Evolutionary conservation across 78 protist genomes (phyloP), one percentile per base, ranked within the genome.

Genomic region (Capsaspora owczarzaki): DNA sequence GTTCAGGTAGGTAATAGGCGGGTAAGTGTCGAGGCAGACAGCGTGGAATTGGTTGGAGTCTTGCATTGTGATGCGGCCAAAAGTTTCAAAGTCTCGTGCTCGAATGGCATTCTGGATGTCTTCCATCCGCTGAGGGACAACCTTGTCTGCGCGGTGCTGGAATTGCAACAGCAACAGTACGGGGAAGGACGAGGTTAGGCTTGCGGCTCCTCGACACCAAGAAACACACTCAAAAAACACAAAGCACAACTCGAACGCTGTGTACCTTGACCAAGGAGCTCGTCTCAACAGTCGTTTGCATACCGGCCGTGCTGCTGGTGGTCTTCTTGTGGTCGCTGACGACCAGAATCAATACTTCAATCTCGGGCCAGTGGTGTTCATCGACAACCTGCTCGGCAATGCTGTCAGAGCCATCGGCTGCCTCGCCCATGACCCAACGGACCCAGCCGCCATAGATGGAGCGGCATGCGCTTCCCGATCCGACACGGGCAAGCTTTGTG

Each of bases 391-490:
- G 88, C 23, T 4, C 72, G 60, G 92, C 87, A 19, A 61, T 3
- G 22, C 80, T 80, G 76, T 90, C 92, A 35, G 44, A 0, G n/a
- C 96, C 98, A 47, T 89, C 95, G 0, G 12, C 78, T 40, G 31
- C 42, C 49, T 6, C 0, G 29, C 98, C 99, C 92, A 35, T 74
- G 25, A 81, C 82, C 99, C 99, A 98, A 56, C 61, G 37, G 40
- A 97, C 99, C 44, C 91, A 94, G 37, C 99, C 99, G 53, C 99
- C 99, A 74, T 66, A 87, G 70, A 96, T 25, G 27, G 85, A 49
- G 31, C 99, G 89, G 86, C 98, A 96, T 0, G 99, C 98, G 37
- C 92, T 82, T 35, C 99, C 99, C 3, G 96, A 91, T 6, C 99
- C 99, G 1, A 85, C 14, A 31, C 96, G 20, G 66, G 33, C 66